Evolutionary conservation across 2,329 filamentous ascomycete species (phyloP).

Genomic region (Gaeumannomyces tritici): DNA sequence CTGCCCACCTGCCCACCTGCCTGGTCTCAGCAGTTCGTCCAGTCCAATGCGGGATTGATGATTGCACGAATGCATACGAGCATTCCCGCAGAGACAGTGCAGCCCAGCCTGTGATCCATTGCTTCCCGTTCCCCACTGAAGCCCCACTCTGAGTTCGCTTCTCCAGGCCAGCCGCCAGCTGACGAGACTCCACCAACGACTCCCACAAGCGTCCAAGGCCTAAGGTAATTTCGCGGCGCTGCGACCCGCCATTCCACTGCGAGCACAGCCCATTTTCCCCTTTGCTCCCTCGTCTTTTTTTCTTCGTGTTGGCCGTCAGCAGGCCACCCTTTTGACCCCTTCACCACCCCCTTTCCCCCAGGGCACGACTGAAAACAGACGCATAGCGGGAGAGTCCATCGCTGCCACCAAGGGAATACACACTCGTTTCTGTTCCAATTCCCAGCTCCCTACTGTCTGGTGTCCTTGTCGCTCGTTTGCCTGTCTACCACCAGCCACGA

Average conservation of each 20-base stretch:
- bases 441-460: neutral
- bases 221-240: neutral
- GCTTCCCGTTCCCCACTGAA: neutral
- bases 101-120: no score
- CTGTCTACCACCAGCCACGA: neutral
- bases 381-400: neutral
- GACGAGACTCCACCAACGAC: neutral
- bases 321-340: neutral
- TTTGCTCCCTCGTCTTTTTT: neutral
- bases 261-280: neutral
- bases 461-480: neutral
- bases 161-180: neutral
- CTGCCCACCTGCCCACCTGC: no score
- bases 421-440: neutral
- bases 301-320: neutral
- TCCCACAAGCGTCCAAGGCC: no score
- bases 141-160: neutral
- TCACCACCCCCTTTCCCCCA: neutral
- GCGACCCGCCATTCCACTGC: neutral
- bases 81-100: no score
- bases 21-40: no score
- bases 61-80: no score
- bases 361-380: neutral
- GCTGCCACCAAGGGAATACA: neutral
- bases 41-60: no score